Percentiles rank a stretch among this genome's conserved stretches.
Conservation (phyloP, 352 stramenopile species). For the Phytophthora capsici region DNA sequence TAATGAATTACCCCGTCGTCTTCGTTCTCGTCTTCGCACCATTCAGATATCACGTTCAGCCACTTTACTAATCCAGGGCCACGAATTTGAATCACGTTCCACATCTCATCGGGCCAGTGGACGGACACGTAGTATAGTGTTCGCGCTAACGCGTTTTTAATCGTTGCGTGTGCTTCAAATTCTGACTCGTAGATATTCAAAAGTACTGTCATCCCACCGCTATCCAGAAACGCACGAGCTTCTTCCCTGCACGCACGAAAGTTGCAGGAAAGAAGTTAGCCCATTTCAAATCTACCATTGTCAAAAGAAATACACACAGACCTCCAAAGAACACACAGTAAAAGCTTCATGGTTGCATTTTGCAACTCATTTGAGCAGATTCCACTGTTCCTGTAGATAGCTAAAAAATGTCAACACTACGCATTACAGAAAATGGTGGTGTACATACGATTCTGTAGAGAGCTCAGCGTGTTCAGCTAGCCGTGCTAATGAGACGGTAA, state of each 20-base stretch:
- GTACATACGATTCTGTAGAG: constrained; percentile 10
- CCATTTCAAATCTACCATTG: background rate
- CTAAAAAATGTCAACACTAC: background rate
- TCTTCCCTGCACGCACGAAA: constrained; percentile 8
- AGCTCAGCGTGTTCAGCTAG: constrained; percentile 1
- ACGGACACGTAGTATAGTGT: constrained; percentile 26
- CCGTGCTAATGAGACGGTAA: constrained; percentile 13
- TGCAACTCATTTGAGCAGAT: constrained; percentile 10
- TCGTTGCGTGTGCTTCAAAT: background rate
- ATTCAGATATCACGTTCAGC: constrained; percentile 13
- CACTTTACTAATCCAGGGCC: constrained; percentile 9
- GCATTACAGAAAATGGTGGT: background rate
- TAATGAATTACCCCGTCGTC: constrained; percentile 24
- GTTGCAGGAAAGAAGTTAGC: background rate
- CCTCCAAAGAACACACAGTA: constrained; percentile 38
- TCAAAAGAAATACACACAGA: constrained; percentile 2
- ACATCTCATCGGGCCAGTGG: constrained; percentile 27
- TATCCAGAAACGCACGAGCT: constrained; percentile 19
- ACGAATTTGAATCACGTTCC: constrained; percentile 22
- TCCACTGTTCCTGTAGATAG: constrained; percentile 14
- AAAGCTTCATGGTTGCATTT: constrained; percentile 24
- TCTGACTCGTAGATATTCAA: constrained; percentile 7
- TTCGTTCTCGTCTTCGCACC: constrained; percentile 18
- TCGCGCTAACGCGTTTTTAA: constrained; percentile 23
- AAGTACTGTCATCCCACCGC: constrained; percentile 16